phyloP scores from a whole-genome alignment of 352 stramenopile genomes.

The Phytopythium oedochilum region DNA sequence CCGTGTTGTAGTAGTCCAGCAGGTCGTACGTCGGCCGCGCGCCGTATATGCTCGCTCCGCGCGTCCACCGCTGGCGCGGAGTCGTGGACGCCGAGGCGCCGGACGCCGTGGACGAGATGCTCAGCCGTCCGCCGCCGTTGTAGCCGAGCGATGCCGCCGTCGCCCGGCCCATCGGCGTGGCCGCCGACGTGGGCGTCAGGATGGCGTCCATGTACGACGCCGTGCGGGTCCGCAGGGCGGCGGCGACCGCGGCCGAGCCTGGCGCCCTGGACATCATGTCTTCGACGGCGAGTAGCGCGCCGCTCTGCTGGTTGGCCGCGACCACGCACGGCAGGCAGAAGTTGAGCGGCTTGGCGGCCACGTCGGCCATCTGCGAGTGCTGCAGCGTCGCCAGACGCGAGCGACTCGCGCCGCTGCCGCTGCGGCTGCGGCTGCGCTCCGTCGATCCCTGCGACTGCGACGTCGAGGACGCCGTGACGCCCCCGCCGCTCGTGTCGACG shows the following conservation, averaged over 20 bases:
- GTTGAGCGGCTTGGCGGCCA: conserved; percentile 37
- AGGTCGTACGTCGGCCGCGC: conserved; percentile 4
- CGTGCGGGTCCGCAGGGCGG: conserved; percentile 1
- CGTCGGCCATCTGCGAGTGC: conserved; percentile 20
- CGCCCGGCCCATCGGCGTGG: conserved; percentile 10
- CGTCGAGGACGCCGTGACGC: conserved; percentile 6
- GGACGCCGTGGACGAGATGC: neutral
- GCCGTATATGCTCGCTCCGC: conserved; percentile 5
- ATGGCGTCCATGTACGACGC: neutral
- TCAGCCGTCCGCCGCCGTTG: neutral
- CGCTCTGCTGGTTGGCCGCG: conserved; percentile 31
- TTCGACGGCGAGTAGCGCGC: conserved; percentile 33
- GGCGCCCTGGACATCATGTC: conserved; percentile 16
- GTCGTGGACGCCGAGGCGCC: neutral
- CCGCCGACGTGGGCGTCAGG: neutral
- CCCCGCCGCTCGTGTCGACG: conserved; percentile 1
- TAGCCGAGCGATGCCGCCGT: neutral
- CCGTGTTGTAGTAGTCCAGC: conserved; percentile 1
- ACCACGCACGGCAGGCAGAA: conserved; percentile 49
- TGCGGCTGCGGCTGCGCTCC: conserved; percentile 16
- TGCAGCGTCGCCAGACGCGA: neutral
- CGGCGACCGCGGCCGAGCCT: neutral
- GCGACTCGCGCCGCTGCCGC: conserved; percentile 1
- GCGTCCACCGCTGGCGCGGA: conserved; percentile 1
- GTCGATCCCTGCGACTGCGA: conserved; percentile 17